Base-by-base conservation (phyloP, 345 rosid genomes). In the Orychophragmus violaceus region DNA sequence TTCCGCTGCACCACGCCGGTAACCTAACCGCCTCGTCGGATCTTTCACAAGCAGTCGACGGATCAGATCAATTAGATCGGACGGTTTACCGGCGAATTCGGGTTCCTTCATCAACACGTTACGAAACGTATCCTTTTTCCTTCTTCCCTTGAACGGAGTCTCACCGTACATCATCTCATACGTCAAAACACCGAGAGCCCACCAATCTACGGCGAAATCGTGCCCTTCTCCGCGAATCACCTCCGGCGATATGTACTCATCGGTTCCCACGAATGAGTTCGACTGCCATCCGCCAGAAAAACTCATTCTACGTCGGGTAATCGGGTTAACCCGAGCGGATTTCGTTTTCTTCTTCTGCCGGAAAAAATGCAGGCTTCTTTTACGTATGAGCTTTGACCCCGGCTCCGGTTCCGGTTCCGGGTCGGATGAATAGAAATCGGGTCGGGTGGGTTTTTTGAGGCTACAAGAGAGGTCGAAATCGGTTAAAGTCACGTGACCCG, bases 201-300 rank as follows among this genome's bases (percentile, higher is more conserved):
- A 93, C 98, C 98, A 90, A 63, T 93, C 98, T 24, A 93, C 97
- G 55, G 94, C 82, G 82, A 93, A 90, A 74, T 88, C 96, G 80
- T 90, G 98, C 2, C 96, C 98, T 1, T 85, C 91, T 1, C 96
- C 97, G 1, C 87, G 80, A 16, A 93, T 87, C 8, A 93, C 85
- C 75, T 93, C 98, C 59, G 97, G 98, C 0, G 98, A 84, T 1
- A 90, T 89, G 76, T 90, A 93, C 53, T 93, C 97, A 70, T 93
- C 88, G 6, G 97, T 93, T 5, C 98, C 97, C 4, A 93, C 97
- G 52, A 93, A 90, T 5, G 98, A 93, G 66, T 88, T 78, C 37
- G 90, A 83, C 3, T 89, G 69, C 42, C 85, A 85, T 0, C 85
- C 91, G 57, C 72, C 69, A 52, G 65, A 45, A 75, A 83, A 80